Base-by-base conservation (phyloP, 441 rosid species). In the California macrophylla region DNA sequence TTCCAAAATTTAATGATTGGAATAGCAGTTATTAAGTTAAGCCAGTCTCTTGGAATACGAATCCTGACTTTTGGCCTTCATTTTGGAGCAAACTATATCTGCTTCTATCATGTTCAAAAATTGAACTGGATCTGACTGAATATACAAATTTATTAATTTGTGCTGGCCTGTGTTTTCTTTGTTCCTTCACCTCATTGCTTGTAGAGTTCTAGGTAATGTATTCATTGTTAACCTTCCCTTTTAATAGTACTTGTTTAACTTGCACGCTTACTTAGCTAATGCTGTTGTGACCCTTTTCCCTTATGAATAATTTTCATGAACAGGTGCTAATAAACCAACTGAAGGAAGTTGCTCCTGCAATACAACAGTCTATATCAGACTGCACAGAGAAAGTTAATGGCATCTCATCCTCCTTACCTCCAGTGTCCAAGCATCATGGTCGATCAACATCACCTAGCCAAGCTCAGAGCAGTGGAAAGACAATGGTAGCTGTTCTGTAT, bases 311-410 rank as follows among this genome's bases (percentile, higher is more conserved):
- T 74, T 72, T 73, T 64, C 69, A 38, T 74, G 38, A 77, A 38
- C 82, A 95, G 99, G 99, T 92, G 82, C 97, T 92, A 68, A 87
- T 90, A 75, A 89, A 95, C 75, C 98, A 95, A 77, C 82, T 95
- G 50, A 95, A 90, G 84, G 97, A 95, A 70, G 98, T 89, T 76
- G 86, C 90, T 78, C 99, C 98, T 66, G 78, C 96, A 68, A 88
- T 92, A 75, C 95, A 95, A 75, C 82, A 83, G 60, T 95, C 99
- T 54, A 92, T 95, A 81, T 76, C 87, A 23, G 97, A 89, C 29
- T 90, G 92, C 76, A 85, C 91, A 28, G 96, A 89, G 84, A 83
- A 84, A 79, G 93, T 95, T 62, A 88, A 83, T 80, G 77, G 80
- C 71, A 81, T 89, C 78, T 85, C 98, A 73, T 86, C 95, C 61